These are phyloP conservation scores for Scedosporium minutisporum DNA, from an alignment of 2,329 filamentous ascomycete species.

Conservation along the genomic window DNA sequence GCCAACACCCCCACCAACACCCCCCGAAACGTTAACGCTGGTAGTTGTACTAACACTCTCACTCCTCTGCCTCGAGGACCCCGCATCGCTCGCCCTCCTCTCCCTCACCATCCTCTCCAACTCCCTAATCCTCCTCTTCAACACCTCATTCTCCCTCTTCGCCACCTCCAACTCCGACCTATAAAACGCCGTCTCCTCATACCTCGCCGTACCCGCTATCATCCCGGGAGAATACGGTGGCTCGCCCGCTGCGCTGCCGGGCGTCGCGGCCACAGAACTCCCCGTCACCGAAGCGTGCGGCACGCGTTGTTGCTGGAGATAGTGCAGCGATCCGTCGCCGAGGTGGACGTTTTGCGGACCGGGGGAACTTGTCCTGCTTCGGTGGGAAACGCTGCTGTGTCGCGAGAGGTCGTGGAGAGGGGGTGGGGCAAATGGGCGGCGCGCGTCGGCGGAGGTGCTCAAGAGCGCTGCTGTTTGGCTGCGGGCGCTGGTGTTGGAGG, in stretches of 20 bases:
- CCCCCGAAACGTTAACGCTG: constrained; percentile 31
- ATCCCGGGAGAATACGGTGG: constrained; percentile 43
- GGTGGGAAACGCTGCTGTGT: constrained; percentile 47
- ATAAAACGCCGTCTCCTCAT: constrained; percentile 53
- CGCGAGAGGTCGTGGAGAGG: constrained; percentile 30
- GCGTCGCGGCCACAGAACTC: constrained; percentile 31
- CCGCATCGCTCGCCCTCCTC: constrained; percentile 35
- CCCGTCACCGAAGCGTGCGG: constrained; percentile 20
- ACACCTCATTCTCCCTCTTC: constrained; percentile 53
- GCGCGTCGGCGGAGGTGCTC: constrained; percentile 23
- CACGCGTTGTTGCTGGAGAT: constrained; percentile 38
- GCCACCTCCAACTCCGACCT: constrained; percentile 50
- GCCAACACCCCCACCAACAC: constrained; percentile 17
- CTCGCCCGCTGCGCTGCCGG: constrained; percentile 21
- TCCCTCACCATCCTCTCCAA: constrained; percentile 47
- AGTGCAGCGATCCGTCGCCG: constrained; percentile 30
- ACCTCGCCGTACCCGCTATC: constrained; percentile 47
- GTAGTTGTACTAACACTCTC: constrained; percentile 45
- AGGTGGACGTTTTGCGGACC: constrained; percentile 11
- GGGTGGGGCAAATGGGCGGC: constrained; percentile 31
- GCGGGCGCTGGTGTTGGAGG: constrained; percentile 43
- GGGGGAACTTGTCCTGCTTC: constrained; percentile 41
- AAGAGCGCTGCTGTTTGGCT: constrained; percentile 37
- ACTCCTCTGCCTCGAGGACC: constrained; percentile 29
- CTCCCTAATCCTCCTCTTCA: constrained; percentile 53